Evolutionary conservation across 1,284 basidiomycete genomes (phyloP), one percentile per base, ranked within the genome.

Genomic region (Ganoderma resinaceum): DNA sequence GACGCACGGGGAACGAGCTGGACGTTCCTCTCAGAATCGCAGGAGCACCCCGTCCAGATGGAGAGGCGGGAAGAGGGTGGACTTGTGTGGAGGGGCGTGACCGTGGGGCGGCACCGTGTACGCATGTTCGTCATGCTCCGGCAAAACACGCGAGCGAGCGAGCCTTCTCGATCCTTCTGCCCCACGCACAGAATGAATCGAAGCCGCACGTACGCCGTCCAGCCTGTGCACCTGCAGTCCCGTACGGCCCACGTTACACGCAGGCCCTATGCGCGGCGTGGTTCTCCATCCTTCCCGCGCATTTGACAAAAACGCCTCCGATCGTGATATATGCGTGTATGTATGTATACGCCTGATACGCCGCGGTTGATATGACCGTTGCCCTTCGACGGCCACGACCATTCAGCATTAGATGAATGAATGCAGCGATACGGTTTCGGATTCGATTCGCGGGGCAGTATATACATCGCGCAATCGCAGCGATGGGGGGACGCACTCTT

Each of bases 101-200:
- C 69, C 69, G 68, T 68, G 68, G 67, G 65, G 68, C 66, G 69
- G 61, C 67, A 66, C 42, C 20, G 62, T 61, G 62, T 42, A 53
- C 66, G 66, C 62, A 49, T 67, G 66, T 64, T 55, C 46, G 46
- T 49, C 46, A 40, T 62, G 61, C 23, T 40, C 46, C 43, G 43
- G 61, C 31, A 7, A 49, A 49, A 7, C 35, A 49, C 16, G 43
- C 61, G 43, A 49, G 29, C 61, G 42, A 61, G 61, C 66, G 62
- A 58, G 57, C 49, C 31, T 67, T 67, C 66, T 49, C 58, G 66
- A 67, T 61, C 46, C 57, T 67, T 67, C 66, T 37, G 40, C 55
- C 61, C 40, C 55, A 35, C 55, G 23, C 37, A 58, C 37, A 49
- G 23, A 14, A 11, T 49, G 23, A 12, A 49, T 26, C 35, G 37